A percentile compares a stretch with the other conserved stretches of the same genome.
phyloP scores from a whole-genome alignment of 1,139 yeast species.

The Yamadazyma pseudoaaseri region DNA sequence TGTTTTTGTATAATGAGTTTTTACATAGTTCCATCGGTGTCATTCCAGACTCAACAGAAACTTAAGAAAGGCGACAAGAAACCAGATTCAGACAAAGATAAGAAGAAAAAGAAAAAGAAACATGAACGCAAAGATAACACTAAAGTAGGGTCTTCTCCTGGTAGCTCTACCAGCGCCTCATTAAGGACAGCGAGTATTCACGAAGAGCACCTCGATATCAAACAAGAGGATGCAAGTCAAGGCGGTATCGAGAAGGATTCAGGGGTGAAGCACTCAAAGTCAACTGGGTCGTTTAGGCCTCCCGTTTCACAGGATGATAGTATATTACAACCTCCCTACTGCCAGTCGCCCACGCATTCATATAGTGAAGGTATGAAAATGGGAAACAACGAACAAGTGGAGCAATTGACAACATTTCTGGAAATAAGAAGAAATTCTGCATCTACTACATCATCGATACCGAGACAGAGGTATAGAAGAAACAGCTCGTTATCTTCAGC shows the following conservation, averaged over 20 bases:
- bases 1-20: conserved; percentile 22
- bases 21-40: conserved; percentile 31
- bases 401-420: conserved; percentile 2
- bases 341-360: not conserved
- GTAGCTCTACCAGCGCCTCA: conserved; percentile 13
- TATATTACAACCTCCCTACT: not conserved
- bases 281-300: not conserved
- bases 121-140: conserved; percentile 7
- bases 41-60: conserved; percentile 35
- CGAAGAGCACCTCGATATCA: conserved; percentile 8
- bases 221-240: not conserved
- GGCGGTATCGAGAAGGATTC: not conserved
- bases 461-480: conserved; percentile 10
- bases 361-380: not conserved
- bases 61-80: conserved; percentile 17
- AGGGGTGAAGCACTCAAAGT: not conserved
- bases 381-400: conserved; percentile 3
- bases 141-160: conserved; percentile 7
- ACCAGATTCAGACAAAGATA: conserved; percentile 7
- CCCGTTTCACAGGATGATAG: not conserved
- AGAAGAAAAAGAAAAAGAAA: conserved; percentile 12
- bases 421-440: conserved; percentile 13
- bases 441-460: conserved; percentile 13
- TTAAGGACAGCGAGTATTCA: conserved; percentile 12
- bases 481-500: conserved; percentile 16